Base-by-base conservation (phyloP, 257 asterid species). In the Penstemon davidsonii region DNA sequence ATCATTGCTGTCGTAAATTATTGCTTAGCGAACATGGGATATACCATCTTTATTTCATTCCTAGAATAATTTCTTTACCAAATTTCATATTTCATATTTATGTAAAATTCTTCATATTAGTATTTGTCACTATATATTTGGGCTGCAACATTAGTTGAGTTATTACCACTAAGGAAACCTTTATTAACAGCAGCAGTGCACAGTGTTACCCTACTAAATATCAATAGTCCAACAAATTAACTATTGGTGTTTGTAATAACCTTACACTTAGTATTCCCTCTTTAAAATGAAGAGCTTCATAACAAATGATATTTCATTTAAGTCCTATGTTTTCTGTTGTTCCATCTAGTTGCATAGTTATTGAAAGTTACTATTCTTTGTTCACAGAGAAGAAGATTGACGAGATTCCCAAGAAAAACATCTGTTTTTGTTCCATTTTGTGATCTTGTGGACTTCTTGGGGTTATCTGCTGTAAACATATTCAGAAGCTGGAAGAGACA, bases 301-400 rank as follows among this genome's bases (percentile, higher is more conserved):
- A 50, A 8, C 56, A 44, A 66, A 8, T 40, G 64, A 38, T 55
- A 60, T 51, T 62, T 73, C 18, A 15, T 58, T 44, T 47, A 25
- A 67, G 19, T 58, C 66, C 59, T 70, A 55, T 7, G 39, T 64
- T 50, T 43, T 47, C 33, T 50, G 2, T 33, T 60, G 38, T 13
- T 33, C 44, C n/a, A 37, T 67, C 38, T 71, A 58, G 45, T 53
- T 67, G 62, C 61, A 13, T 36, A 71, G 45, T 71, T 67, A 68
- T 76, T 80, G 61, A 74, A 74, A 68, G 25, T 75, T 38, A 38
- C 49, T 60, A 39, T 67, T 75, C 52, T 81, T 25, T 25, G 46
- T 69, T 60, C 44, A 61, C 83, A 81, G 83, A 81, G 64, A 81
- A 81, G 81, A 81, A 81, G 83, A 75, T 81, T 6, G 86, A 78